Percentiles rank a stretch among this genome's conserved stretches.
Conservation (phyloP, 768 basidiomycete species). For the Boletus pseudopeckii region DNA sequence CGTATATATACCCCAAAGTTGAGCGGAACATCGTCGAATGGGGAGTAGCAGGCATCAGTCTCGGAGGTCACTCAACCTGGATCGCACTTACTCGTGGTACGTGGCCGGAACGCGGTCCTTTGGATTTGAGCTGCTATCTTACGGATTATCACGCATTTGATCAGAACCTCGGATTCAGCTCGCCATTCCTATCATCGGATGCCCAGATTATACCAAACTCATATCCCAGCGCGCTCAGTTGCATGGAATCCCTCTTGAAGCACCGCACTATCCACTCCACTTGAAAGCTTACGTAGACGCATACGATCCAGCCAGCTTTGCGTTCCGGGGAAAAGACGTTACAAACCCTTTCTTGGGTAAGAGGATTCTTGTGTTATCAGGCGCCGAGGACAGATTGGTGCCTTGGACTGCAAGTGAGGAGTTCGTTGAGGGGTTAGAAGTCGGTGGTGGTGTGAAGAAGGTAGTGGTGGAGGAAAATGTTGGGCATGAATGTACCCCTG, state of each 20-base stretch:
- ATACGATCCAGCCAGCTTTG: constrained; percentile 43
- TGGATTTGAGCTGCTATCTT: not conserved
- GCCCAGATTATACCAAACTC: constrained; percentile 62
- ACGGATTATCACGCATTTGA: not conserved
- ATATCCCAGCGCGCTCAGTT: constrained; percentile 53
- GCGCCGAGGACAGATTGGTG: constrained; percentile 61
- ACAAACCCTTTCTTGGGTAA: constrained; percentile 67
- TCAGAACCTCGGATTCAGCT: constrained; percentile 45
- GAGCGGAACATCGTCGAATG: constrained; percentile 63
- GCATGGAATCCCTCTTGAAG: constrained; percentile 39
- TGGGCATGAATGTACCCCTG: constrained; percentile 59
- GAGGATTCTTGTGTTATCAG: constrained; percentile 70
- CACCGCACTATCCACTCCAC: constrained; percentile 57
- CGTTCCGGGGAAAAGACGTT: constrained; percentile 37
- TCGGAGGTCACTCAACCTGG: constrained; percentile 88
- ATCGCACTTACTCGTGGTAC: constrained; percentile 51
- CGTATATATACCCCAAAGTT: constrained; percentile 66
- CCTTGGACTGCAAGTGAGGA: constrained; percentile 55
- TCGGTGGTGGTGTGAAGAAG: constrained; percentile 57
- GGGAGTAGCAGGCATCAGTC: constrained; percentile 71
- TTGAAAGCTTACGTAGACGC: constrained; percentile 45
- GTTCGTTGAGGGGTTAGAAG: constrained; percentile 55
- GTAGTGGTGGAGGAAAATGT: constrained; percentile 51
- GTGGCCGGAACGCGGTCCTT: not conserved
- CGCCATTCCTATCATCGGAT: constrained; percentile 60